Evolutionary conservation across 2,329 filamentous ascomycete species (phyloP), one percentile per base, ranked within the genome.

Genomic region (Neopestalotiopsis rosae): DNA sequence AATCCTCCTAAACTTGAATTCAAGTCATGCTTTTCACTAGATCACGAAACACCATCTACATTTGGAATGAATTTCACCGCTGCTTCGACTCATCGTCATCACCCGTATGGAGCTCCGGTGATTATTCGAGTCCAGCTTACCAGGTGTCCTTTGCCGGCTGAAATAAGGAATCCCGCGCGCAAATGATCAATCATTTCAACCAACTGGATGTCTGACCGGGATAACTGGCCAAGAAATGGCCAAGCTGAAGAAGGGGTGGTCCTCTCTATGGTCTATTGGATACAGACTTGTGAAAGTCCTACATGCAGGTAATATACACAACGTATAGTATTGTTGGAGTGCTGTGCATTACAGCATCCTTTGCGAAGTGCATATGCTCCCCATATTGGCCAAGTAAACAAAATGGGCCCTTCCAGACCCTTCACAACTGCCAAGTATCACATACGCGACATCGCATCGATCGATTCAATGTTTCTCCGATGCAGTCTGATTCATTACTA

Each of bases 381-480:
- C 30, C 30, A 34, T 62, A 40, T 20, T 62, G 30, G 34, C 59
- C 59, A 32, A 32, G 59, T 30, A 62, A 62, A 62, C 34, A 62
- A 28, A 28, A 30, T 38, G n/a, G 14, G 17, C 59, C 59, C 45
- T 20, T 3, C 20, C 45, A 52, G 45, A 52, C 45, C 45, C 14
- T 14, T 52, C 45, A 52, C 45, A 52, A n/a, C 45, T 52, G 34
- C 34, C 34, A 38, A 38, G 34, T 38, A 10, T 38, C 17, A n/a
- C 45, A n/a, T 9, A 17, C 17, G 45, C 45, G 45, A 52, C n/a
- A 52, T n/a, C 45, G 17, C 34, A 38, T 10, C 24, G 42, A 52
- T 52, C 20, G 20, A 52, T 52, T 52, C 34, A 38, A 38, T 7
- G 34, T 38, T 38, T 38, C 34, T 38, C 34, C 34, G 34, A 10